Percentiles rank a stretch among this genome's conserved stretches.
Conservation (phyloP, 2,329 filamentous ascomycete species). For the Chaetothyriales sp. region DNA sequence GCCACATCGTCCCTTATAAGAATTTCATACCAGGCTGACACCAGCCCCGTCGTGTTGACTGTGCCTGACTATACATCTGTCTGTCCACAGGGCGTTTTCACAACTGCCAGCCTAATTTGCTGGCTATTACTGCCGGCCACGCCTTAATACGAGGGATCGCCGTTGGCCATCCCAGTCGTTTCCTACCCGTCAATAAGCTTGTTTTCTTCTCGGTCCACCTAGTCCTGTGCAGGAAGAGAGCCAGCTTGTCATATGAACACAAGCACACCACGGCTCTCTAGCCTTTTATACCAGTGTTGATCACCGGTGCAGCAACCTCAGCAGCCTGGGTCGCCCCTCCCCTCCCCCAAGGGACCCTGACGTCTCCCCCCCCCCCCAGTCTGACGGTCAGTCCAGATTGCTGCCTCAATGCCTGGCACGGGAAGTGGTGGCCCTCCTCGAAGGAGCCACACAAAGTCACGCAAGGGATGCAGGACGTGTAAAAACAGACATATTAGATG, state of each 20-base stretch:
- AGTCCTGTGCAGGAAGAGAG: neutral
- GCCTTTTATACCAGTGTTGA: neutral
- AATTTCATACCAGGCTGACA: neutral
- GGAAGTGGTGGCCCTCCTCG: slow-evolving; percentile 73
- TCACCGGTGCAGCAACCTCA: neutral
- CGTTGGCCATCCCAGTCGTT: neutral
- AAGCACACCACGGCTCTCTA: neutral
- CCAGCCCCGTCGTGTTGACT: neutral
- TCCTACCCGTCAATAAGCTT: neutral
- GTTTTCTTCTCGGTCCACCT: neutral
- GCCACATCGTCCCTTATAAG: neutral
- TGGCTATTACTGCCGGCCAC: neutral
- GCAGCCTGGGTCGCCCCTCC: neutral
- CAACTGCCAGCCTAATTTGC: neutral
- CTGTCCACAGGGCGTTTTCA: neutral
- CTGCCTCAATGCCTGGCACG: slow-evolving; percentile 61
- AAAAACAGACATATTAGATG: slow-evolving; percentile 95
- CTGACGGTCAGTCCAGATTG: neutral
- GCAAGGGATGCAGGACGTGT: slow-evolving; percentile 96
- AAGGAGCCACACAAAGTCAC: slow-evolving; percentile 92
- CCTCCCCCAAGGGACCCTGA: neutral
- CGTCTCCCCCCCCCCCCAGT: neutral
- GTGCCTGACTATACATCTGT: neutral
- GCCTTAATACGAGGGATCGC: neutral
- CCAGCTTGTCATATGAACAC: neutral